phyloP scores from a whole-genome alignment of 805 yeast species.

The Ogataea dorogensis region DNA sequence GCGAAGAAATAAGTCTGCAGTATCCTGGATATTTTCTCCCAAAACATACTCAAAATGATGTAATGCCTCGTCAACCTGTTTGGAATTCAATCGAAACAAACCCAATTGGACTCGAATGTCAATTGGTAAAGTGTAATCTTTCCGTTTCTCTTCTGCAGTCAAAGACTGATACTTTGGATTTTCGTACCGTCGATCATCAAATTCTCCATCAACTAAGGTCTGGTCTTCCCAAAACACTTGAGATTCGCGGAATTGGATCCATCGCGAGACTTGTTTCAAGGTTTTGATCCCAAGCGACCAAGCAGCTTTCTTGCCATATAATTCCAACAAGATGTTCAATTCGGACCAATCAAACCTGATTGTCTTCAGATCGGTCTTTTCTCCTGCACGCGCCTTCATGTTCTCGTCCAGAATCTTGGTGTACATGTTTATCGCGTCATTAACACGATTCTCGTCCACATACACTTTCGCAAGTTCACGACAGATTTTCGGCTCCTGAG shows the following conservation, averaged over 20 bases:
- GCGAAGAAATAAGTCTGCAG: slow-evolving; percentile 69
- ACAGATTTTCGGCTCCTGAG: slow-evolving; percentile 57
- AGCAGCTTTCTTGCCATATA: slow-evolving; percentile 67
- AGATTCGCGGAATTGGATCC: slow-evolving; percentile 70
- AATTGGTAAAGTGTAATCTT: slow-evolving; percentile 63
- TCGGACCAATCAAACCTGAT: slow-evolving; percentile 84
- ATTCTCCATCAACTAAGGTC: slow-evolving; percentile 69
- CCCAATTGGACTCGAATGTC: slow-evolving; percentile 87
- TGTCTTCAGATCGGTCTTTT: slow-evolving; percentile 25
- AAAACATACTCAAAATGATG: slow-evolving; percentile 62
- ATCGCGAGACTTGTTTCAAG: slow-evolving; percentile 71
- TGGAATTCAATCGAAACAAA: slow-evolving; percentile 62
- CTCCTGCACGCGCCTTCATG: slow-evolving; percentile 38
- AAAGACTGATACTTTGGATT: slow-evolving; percentile 44
- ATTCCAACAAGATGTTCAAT: slow-evolving; percentile 77
- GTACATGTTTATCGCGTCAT: slow-evolving; percentile 75
- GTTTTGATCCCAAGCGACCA: slow-evolving; percentile 62
- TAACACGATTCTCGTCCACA: slow-evolving; percentile 56
- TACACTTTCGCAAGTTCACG: slow-evolving; percentile 57
- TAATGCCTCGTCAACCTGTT: slow-evolving; percentile 67
- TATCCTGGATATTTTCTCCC: slow-evolving; percentile 52
- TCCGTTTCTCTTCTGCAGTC: slow-evolving; percentile 37
- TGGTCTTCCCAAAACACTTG: slow-evolving; percentile 67
- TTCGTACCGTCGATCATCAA: slow-evolving; percentile 65
- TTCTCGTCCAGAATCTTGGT: slow-evolving; percentile 62